phyloP scores from a whole-genome alignment of 2,329 filamentous ascomycete species.

The Sporothrix brunneoviolacea region DNA sequence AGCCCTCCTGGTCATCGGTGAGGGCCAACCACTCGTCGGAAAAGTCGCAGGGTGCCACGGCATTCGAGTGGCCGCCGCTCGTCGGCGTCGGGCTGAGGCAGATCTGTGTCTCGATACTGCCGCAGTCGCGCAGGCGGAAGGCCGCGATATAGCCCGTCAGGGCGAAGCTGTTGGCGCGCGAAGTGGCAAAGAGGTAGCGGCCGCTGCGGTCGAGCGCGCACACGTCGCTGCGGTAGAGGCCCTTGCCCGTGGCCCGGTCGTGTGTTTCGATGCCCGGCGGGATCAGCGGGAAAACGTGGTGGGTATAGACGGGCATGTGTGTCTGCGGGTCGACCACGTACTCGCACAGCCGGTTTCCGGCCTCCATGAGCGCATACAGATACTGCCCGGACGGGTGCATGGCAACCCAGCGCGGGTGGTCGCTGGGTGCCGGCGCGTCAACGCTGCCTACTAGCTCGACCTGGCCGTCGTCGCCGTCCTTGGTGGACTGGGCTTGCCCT shows the following conservation, averaged over 20 bases:
- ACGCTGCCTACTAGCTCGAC: constrained; percentile 66
- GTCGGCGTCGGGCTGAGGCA: constrained; percentile 79
- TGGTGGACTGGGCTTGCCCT: constrained; percentile 21
- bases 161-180: constrained; percentile 68
- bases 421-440: constrained; percentile 60
- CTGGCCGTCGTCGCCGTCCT: constrained; percentile 43
- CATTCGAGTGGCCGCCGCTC: constrained; percentile 82
- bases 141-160: constrained; percentile 78
- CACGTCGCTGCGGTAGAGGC: constrained; percentile 82
- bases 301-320: constrained; percentile 71
- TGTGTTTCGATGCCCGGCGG: constrained; percentile 58
- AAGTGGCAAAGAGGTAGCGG: constrained; percentile 74
- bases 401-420: constrained; percentile 85
- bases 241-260: constrained; percentile 32
- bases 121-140: constrained; percentile 62
- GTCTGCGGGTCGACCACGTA: constrained; percentile 71
- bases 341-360: constrained; percentile 75
- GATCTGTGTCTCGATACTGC: constrained; percentile 70
- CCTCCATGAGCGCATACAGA: constrained; percentile 83
- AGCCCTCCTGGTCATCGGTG: constrained; percentile 82
- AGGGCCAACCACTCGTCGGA: constrained; percentile 85
- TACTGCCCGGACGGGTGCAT: constrained; percentile 72
- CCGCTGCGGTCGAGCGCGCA: constrained; percentile 63
- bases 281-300: constrained; percentile 69
- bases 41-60: constrained; percentile 77